Conservation (phyloP, 75 land plant species). For the Isoetes taiwanensis region DNA sequence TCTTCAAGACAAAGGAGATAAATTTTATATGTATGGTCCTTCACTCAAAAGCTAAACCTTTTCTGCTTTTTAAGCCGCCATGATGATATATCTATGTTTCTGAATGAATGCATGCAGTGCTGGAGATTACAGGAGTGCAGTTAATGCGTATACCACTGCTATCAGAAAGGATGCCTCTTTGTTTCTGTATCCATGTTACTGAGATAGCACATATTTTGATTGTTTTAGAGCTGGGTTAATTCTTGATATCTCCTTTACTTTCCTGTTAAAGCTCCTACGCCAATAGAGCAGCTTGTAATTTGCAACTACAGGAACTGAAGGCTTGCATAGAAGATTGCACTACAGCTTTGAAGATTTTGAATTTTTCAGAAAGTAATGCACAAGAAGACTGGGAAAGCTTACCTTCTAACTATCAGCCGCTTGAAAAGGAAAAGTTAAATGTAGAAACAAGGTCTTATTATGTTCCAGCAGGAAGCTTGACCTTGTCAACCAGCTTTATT, state of each 20-base stretch:
- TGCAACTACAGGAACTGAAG: conserved; percentile 18
- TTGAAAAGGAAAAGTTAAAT: no score
- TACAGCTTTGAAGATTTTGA: no score
- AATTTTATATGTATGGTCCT: conserved; percentile 13
- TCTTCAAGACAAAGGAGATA: conserved; percentile 33
- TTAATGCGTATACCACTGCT: conserved; percentile 28
- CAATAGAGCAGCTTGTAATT: conserved; percentile 23
- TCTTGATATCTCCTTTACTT: not conserved
- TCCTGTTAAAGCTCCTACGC: conserved; percentile 12
- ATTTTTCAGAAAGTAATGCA: no score
- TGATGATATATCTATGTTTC: not conserved
- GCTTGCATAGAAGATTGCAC: conserved; percentile 25
- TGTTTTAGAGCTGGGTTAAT: not conserved
- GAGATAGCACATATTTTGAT: not conserved
- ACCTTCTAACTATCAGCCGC: no score
- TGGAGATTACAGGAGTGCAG: conserved; percentile 27
- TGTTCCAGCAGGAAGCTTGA: no score
- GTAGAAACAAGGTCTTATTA: no score
- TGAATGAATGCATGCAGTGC: conserved; percentile 8
- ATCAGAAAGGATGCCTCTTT: conserved; percentile 18
- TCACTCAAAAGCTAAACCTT: conserved; percentile 1
- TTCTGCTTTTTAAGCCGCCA: not conserved
- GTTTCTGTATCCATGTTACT: conserved; percentile 17
- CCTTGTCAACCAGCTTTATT: no score
- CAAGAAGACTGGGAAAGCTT: no score